A percentile compares a stretch with the other conserved stretches of the same genome.
phyloP scores from a whole-genome alignment of 2,329 filamentous ascomycete genomes.

The Scleromitrula shiraiana region DNA sequence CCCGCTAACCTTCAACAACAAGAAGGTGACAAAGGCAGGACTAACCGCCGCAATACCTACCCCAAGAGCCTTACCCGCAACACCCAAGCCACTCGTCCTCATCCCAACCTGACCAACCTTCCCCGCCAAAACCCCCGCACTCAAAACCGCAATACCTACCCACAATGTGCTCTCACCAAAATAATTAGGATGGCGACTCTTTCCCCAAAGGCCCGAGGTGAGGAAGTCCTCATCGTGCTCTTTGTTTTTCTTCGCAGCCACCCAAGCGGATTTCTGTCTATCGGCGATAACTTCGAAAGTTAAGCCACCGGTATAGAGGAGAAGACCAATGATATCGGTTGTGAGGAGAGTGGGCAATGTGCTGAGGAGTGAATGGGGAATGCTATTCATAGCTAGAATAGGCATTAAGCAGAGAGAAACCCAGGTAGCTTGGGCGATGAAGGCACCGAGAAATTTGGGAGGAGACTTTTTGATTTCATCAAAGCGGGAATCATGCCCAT shows the following conservation, averaged over 20 bases:
- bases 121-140: slow-evolving; percentile 47
- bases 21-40: slow-evolving; percentile 55
- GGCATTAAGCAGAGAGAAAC: slow-evolving; percentile 60
- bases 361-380: slow-evolving; percentile 45
- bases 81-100: slow-evolving; percentile 40
- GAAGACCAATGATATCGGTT: slow-evolving; percentile 49
- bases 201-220: slow-evolving; percentile 53
- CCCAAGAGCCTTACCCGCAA: slow-evolving; percentile 36
- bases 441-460: slow-evolving; percentile 45
- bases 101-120: slow-evolving; percentile 49
- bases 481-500: slow-evolving; percentile 53
- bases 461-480: slow-evolving; percentile 44
- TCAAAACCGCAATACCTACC: slow-evolving; percentile 55
- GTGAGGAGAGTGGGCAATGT: slow-evolving; percentile 40
- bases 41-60: slow-evolving; percentile 39
- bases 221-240: slow-evolving; percentile 60
- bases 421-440: slow-evolving; percentile 58
- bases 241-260: slow-evolving; percentile 53
- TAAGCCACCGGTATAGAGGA: slow-evolving; percentile 51
- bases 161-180: slow-evolving; percentile 65
- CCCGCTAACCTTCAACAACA: slow-evolving; percentile 56
- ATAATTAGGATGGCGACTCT: slow-evolving; percentile 60
- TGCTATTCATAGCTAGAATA: slow-evolving; percentile 54
- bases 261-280: slow-evolving; percentile 55
- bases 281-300: slow-evolving; percentile 55